Evolutionary conservation across 768 basidiomycete species (phyloP).

Genomic region (Pleurotus sapidus): DNA sequence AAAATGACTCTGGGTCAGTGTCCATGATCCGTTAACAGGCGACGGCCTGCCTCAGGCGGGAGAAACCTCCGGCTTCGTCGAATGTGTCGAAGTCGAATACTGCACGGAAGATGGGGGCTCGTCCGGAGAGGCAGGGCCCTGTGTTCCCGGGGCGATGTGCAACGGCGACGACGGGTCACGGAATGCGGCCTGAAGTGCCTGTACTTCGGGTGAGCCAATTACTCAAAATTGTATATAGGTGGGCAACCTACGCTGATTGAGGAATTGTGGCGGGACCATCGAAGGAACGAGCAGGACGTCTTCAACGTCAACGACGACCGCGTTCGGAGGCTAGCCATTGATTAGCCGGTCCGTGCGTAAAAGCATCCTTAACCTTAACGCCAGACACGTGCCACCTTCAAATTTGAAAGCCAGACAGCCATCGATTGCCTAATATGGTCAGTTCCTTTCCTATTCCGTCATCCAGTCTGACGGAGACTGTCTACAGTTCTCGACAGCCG

Average conservation of each 20-base stretch:
- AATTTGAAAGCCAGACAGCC: no score
- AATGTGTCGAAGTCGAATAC: conserved; percentile 11
- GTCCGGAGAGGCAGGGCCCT: conserved; percentile 60
- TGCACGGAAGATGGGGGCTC: conserved; percentile 24
- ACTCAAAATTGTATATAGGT: no score
- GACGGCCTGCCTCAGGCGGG: conserved; percentile 34
- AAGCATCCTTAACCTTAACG: no score
- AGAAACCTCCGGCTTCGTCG: neutral
- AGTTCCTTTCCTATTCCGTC: neutral
- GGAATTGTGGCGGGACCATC: neutral
- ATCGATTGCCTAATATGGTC: neutral
- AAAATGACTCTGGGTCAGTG: conserved; percentile 67
- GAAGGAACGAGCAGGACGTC: neutral
- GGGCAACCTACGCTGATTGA: neutral
- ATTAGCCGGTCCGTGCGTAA: no score
- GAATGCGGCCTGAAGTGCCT: conserved; percentile 65
- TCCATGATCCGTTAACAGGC: conserved; percentile 42
- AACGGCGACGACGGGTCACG: conserved; percentile 65
- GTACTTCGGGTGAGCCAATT: neutral
- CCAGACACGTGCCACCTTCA: no score
- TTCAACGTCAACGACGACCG: neutral
- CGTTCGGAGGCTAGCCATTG: neutral
- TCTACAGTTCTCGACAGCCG: neutral
- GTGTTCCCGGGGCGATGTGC: conserved; percentile 54
- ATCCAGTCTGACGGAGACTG: neutral